Evolutionary conservation across 2,329 filamentous ascomycete genomes (phyloP).

Genomic region (Stachybotrys chartarum): DNA sequence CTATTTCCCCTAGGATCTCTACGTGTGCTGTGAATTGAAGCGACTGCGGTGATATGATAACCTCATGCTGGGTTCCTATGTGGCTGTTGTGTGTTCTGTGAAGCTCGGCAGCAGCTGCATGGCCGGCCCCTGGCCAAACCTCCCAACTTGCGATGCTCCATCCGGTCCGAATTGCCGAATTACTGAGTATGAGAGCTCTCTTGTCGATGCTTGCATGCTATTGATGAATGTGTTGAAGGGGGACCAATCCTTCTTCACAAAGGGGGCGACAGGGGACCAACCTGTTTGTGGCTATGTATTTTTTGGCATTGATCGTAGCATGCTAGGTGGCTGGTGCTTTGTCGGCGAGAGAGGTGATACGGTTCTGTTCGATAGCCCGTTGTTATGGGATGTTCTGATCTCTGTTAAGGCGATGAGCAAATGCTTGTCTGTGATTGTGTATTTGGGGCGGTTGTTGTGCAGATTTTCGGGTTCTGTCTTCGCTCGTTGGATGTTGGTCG

Average conservation of each 20-base stretch:
- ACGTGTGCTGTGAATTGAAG: conserved; percentile 1
- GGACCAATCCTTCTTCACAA: neutral
- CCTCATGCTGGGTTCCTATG: conserved; percentile 1
- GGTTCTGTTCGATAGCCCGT: conserved; percentile 1
- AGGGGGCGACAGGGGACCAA: conserved; percentile 1
- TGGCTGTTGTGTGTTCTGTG: conserved; percentile 1
- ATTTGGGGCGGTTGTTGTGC: neutral
- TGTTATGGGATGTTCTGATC: conserved; percentile 1
- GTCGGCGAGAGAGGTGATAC: conserved; percentile 1
- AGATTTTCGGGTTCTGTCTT: neutral
- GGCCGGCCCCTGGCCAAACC: neutral
- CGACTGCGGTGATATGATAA: neutral
- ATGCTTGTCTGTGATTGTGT: neutral
- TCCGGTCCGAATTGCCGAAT: conserved; percentile 1
- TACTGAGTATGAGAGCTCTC: conserved; percentile 2
- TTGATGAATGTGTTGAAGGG: neutral
- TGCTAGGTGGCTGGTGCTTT: conserved; percentile 1
- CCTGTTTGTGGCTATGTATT: neutral
- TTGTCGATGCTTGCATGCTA: neutral
- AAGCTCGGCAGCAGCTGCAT: neutral
- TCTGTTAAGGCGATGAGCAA: neutral
- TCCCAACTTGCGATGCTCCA: neutral
- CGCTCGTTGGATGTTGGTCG: neutral
- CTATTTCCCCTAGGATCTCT: conserved; percentile 1
- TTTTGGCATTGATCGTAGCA: neutral